Evolutionary conservation across 305 asterid genomes (phyloP).

Genomic region (Fraxinus dipetala): DNA sequence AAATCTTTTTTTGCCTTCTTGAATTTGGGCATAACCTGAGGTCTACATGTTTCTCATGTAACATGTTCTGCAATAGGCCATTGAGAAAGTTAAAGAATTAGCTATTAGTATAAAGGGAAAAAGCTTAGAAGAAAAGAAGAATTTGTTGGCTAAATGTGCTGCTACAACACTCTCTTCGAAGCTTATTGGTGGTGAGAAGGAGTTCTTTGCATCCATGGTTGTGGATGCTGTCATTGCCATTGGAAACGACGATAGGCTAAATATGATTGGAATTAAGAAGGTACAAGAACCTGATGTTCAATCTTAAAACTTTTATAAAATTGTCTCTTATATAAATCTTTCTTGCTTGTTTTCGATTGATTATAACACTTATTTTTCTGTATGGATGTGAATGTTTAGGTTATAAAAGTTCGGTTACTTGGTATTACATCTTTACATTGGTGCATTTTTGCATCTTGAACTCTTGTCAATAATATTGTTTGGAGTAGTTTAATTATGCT

Average conservation of each 20-base stretch:
- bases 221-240: constrained; percentile 93
- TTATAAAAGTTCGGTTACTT: background rate
- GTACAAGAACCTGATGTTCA: constrained; percentile 28
- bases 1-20: background rate
- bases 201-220: constrained; percentile 91
- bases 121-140: constrained; percentile 86
- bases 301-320: background rate
- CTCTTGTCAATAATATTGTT: background rate
- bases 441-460: background rate
- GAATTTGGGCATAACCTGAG: constrained; percentile 17
- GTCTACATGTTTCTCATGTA: background rate
- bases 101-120: constrained; percentile 91
- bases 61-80: constrained; percentile 45
- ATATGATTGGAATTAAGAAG: constrained; percentile 98
- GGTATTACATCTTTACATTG: background rate
- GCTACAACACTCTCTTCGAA: constrained; percentile 95
- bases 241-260: constrained; percentile 81
- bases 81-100: constrained; percentile 74
- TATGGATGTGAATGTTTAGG: background rate
- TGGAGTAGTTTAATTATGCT: background rate
- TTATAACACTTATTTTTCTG: background rate
- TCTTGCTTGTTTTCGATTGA: constrained; percentile 14
- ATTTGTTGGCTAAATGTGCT: constrained; percentile 90
- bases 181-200: constrained; percentile 99
- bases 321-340: constrained; percentile 6